Evolutionary conservation across 139 green algal species (phyloP).

Genomic region (Haematococcus lacustris): DNA sequence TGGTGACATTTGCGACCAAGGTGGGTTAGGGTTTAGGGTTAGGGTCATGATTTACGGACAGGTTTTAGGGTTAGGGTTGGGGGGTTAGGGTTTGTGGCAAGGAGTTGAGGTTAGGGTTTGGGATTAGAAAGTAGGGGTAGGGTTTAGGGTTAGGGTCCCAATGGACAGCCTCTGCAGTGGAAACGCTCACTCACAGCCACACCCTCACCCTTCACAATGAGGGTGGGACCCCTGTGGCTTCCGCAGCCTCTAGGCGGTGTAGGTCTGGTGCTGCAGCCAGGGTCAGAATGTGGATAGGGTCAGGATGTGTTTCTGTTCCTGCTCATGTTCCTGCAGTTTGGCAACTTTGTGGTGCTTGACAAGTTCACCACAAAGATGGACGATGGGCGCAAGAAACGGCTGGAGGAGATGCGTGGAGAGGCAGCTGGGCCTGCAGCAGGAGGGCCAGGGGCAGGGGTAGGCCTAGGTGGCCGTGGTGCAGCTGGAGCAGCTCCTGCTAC

Average conservation of each 20-base stretch:
- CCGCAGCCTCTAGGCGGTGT: not conserved
- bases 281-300: not conserved
- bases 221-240: not conserved
- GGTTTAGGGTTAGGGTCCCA: not conserved
- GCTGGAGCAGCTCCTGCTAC: slow-evolving; percentile 3
- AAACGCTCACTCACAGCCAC: not conserved
- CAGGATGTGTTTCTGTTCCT: not conserved
- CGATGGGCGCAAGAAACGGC: slow-evolving; percentile 64
- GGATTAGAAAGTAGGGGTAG: not conserved
- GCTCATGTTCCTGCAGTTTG: slow-evolving; percentile 26
- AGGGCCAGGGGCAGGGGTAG: not conserved
- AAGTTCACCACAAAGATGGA: slow-evolving; percentile 63
- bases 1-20: slow-evolving; percentile 67
- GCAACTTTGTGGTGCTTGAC: slow-evolving; percentile 38
- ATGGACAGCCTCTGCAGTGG: not conserved
- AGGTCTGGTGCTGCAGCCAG: not conserved
- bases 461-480: not conserved
- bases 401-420: slow-evolving; percentile 61
- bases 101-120: not conserved
- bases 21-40: slow-evolving; percentile 9
- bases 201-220: not conserved
- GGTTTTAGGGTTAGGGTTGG: not conserved
- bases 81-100: not conserved
- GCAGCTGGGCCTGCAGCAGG: slow-evolving; percentile 18
- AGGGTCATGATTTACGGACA: not conserved